A percentile compares a stretch with the other conserved stretches of the same genome.
These are phyloP conservation scores for Hippophae rhamnoides DNA, from an alignment of 306 rosid species.

Conservation along the genomic window DNA sequence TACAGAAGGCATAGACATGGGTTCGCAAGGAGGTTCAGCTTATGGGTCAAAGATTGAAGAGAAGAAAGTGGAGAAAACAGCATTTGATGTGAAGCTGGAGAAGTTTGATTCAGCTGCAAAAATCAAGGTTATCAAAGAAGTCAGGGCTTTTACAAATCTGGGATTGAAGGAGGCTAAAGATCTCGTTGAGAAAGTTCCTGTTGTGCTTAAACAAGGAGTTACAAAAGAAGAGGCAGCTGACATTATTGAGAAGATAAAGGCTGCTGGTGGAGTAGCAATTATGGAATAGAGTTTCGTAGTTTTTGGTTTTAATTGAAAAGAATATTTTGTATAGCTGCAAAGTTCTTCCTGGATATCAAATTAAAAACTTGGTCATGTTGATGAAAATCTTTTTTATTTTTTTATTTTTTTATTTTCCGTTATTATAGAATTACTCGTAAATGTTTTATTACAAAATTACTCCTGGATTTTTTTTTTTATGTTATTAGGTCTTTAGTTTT, in stretches of 20 bases:
- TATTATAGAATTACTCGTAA: too few relatives aligned
- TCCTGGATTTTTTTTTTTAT: too few relatives aligned
- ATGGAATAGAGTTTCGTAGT: slow-evolving; percentile 15
- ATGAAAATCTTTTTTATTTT: background rate
- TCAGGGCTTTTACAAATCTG: slow-evolving; percentile 23
- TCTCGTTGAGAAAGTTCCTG: slow-evolving; percentile 28
- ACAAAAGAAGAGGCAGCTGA: slow-evolving; percentile 27
- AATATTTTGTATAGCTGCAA: background rate
- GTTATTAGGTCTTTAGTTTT: too few relatives aligned
- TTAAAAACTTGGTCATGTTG: slow-evolving; percentile 4
- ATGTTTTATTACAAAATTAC: too few relatives aligned
- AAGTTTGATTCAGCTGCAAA: slow-evolving; percentile 20
- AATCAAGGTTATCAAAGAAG: slow-evolving; percentile 33
- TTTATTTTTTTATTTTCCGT: too few relatives aligned
- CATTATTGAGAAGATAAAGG: slow-evolving; percentile 26
- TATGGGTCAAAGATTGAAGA: slow-evolving; percentile 15
- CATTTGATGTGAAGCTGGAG: slow-evolving; percentile 28
- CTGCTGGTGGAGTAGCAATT: slow-evolving; percentile 30
- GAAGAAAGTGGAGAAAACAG: slow-evolving; percentile 27
- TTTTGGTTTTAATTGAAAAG: background rate
- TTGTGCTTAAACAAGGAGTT: slow-evolving; percentile 26
- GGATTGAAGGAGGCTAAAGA: slow-evolving; percentile 33
- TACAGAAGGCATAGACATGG: slow-evolving; percentile 21
- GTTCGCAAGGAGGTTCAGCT: slow-evolving; percentile 16
- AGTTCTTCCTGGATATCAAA: background rate